Conservation (phyloP, 176 grass and related monocot genomes). For the Phyllostachys edulis region DNA sequence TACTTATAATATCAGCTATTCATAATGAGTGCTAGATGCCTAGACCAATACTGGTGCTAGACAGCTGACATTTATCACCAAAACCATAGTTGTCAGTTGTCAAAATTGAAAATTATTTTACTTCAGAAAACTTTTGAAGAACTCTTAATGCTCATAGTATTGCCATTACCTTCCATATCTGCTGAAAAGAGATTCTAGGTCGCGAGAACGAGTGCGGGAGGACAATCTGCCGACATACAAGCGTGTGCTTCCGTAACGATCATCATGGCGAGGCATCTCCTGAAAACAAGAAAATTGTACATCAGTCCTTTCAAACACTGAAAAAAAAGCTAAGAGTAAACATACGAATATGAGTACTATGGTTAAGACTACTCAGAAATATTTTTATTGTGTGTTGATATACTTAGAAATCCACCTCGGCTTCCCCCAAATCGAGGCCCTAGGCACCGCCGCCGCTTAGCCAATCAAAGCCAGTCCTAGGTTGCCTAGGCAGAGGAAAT, state of each 20-base stretch:
- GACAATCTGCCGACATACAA: conserved; percentile 87
- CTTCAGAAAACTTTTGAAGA: background rate
- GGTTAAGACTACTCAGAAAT: background rate
- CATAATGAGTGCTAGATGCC: background rate
- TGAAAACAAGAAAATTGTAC: conserved; percentile 30
- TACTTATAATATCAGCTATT: background rate
- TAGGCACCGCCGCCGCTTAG: no score
- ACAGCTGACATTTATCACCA: background rate
- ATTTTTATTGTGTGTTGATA: background rate
- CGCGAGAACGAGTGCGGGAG: conserved; percentile 71
- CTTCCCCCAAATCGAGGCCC: no score
- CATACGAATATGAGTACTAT: background rate
- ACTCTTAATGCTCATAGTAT: background rate
- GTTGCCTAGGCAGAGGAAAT: no score
- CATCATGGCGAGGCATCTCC: conserved; percentile 97
- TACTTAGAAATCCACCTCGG: no score
- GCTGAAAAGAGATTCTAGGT: conserved; percentile 87
- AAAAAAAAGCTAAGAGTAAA: background rate
- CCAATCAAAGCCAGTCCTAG: no score
- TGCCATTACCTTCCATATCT: conserved; percentile 88
- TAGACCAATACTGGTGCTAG: background rate
- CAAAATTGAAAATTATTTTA: background rate
- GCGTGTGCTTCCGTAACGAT: conserved; percentile 64
- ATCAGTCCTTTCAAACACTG: background rate
- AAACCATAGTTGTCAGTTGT: background rate